Percentiles rank a stretch among this genome's conserved stretches.
Conservation (phyloP, 2,329 filamentous ascomycete genomes). For the Paracorniculantispora psalliotae region DNA sequence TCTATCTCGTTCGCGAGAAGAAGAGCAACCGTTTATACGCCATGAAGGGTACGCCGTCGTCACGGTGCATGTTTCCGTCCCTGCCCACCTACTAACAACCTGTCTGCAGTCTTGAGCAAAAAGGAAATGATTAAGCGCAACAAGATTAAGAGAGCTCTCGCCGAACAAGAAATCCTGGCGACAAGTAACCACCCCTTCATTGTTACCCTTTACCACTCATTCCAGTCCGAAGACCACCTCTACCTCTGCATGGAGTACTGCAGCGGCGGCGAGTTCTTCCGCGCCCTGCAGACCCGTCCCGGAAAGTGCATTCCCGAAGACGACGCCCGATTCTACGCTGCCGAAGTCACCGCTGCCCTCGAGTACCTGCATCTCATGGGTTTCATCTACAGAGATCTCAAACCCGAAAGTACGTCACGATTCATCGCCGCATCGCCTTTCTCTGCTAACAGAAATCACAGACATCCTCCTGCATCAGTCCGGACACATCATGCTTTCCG, state of each 20-base stretch:
- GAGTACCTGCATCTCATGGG: constrained; percentile 99
- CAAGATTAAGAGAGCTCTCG: constrained; percentile 97
- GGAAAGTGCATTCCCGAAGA: constrained; percentile 98
- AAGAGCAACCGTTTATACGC: constrained; percentile 93
- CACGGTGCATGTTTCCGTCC: not conserved
- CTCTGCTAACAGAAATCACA: constrained; percentile 30
- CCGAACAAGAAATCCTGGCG: constrained; percentile 95
- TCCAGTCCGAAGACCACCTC: constrained; percentile 96
- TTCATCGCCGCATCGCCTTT: not conserved
- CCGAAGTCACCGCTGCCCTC: constrained; percentile 91
- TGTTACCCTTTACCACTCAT: constrained; percentile 96
- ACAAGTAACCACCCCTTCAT: constrained; percentile 99
- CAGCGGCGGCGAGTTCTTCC: constrained; percentile 97
- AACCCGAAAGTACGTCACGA: constrained; percentile 79
- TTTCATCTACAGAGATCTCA: constrained; percentile 96
- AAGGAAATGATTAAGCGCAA: constrained; percentile 99
- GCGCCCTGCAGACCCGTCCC: constrained; percentile 89
- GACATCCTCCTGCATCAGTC: constrained; percentile 97
- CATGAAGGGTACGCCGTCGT: constrained; percentile 79
- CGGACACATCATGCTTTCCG: constrained; percentile 99
- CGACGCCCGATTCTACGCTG: constrained; percentile 93
- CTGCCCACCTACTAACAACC: not conserved
- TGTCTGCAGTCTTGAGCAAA: constrained; percentile 78
- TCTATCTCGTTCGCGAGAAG: constrained; percentile 96
- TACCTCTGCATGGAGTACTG: constrained; percentile 99